These are phyloP conservation scores for Thelonectria discophora DNA, from an alignment of 2,329 filamentous ascomycete genomes.

Conservation along the genomic window DNA sequence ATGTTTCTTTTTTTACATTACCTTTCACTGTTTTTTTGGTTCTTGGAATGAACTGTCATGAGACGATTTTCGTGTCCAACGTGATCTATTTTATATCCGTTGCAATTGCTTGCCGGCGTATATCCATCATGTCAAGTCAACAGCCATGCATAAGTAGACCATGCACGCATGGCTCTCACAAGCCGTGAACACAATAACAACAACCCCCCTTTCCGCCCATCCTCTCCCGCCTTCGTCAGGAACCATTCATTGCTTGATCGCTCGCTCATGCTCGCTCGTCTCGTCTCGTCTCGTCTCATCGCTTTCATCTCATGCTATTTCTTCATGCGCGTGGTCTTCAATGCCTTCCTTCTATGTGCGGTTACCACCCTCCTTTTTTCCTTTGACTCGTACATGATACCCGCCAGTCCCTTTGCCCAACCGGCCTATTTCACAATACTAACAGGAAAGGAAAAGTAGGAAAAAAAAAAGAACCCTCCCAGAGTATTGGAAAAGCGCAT, in stretches of 20 bases:
- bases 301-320: conserved; percentile 12
- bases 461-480: neutral
- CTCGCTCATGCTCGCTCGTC: conserved; percentile 10
- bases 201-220: neutral
- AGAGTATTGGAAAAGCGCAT: neutral
- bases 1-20: too few species aligned
- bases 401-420: neutral
- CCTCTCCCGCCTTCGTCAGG: neutral
- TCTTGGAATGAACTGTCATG: too few species aligned
- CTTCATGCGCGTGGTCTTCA: neutral
- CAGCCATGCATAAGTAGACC: too few species aligned
- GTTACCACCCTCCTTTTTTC: conserved; percentile 6
- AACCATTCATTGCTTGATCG: neutral
- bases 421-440: neutral
- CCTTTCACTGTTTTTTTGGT: too few species aligned
- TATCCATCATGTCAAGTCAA: conserved; percentile 23
- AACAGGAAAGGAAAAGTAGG: neutral
- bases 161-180: too few species aligned
- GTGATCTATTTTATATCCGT: conserved; percentile 1
- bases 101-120: conserved; percentile 31
- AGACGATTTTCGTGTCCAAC: conserved; percentile 17
- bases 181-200: too few species aligned
- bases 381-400: neutral
- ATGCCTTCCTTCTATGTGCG: conserved; percentile 5
- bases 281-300: conserved; percentile 17